Base-by-base conservation (phyloP, 208 protist species). In the Phytomonas francai region DNA sequence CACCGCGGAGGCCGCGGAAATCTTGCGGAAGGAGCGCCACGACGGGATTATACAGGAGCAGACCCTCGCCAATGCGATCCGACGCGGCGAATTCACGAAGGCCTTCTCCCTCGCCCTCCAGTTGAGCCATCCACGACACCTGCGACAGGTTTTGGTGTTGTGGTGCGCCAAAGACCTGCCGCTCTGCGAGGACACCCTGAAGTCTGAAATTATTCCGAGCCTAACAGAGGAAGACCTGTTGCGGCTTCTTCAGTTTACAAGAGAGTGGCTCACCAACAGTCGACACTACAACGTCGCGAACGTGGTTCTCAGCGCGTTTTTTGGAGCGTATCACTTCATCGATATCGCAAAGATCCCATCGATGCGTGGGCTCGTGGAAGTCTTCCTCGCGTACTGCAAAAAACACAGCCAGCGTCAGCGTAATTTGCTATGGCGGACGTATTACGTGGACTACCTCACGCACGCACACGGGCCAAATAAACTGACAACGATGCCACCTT, bases 261-360 rank as follows among this genome's bases (percentile, higher is more conserved):
- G 87, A 0, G 88, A 97, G 79, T 97, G 92, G 92, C 81, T 96
- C 39, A 92, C 87, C 14, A 97, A 95, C 79, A 92, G 86, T 49
- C 88, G 88, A 3, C 81, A 93, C 65, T 84, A 79, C 70, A 71
- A 76, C 34, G 84, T 97, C 14, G 90, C 89, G 9, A 92, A 79
- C 58, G 63, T 96, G 19, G 84, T 94, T 27, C 70, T 88, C 25
- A 77, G 81, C 69, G 68, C 78, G 36, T 79, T 95, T 5, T 63
- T 97, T 32, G 72, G 69, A 14, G 78, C 81, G 3, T 75, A 79
- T 39, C 85, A 93, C 79, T 91, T 85, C 65, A 67, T 73, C 11
- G 80, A 80, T n/a, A 69, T 95, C 12, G 77, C 78, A 6, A 64
- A 72, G 45, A 67, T 93, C 71, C 83, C 85, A 16, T 69, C 82